A percentile compares a stretch with the other conserved stretches of the same genome.
phyloP scores from a whole-genome alignment of 2,329 filamentous ascomycete genomes.

The Diaporthe nobilis region DNA sequence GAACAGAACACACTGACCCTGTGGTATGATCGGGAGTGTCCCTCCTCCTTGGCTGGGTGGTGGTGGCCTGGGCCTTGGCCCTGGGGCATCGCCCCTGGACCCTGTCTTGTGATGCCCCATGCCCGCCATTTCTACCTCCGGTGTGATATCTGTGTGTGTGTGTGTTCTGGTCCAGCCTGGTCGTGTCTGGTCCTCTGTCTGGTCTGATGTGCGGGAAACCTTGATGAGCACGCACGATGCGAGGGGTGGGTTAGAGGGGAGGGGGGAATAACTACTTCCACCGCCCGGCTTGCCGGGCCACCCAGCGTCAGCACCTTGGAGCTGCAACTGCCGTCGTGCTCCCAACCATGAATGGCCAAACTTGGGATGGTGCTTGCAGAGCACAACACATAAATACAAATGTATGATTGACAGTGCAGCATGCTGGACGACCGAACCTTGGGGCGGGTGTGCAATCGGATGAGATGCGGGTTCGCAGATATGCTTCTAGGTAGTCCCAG shows the following conservation, averaged over 20 bases:
- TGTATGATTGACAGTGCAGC: conserved; percentile 36
- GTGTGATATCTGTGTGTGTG: conserved; percentile 4
- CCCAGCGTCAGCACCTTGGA: neutral
- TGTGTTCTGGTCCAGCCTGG: conserved; percentile 8
- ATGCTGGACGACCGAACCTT: conserved; percentile 28
- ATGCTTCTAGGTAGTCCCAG: conserved; percentile 22
- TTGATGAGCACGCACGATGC: neutral
- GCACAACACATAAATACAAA: neutral
- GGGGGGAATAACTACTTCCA: conserved; percentile 26
- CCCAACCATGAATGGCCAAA: conserved; percentile 10
- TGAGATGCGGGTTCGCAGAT: conserved; percentile 22
- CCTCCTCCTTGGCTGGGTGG: neutral
- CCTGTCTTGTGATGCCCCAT: conserved; percentile 21
- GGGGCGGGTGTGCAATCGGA: conserved; percentile 8
- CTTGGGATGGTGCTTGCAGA: conserved; percentile 20
- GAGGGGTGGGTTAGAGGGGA: neutral
- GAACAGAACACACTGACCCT: conserved; percentile 32
- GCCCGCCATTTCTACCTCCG: conserved; percentile 4
- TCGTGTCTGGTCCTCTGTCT: conserved; percentile 24
- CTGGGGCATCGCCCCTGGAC: conserved; percentile 3
- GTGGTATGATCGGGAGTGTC: conserved; percentile 27
- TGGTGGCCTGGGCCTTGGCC: neutral
- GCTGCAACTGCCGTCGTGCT: conserved; percentile 37
- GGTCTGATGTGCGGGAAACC: conserved; percentile 28
- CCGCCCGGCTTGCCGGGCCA: neutral